These are phyloP conservation scores for Gossypium laxum DNA, from an alignment of 441 rosid species.

Conservation along the genomic window DNA sequence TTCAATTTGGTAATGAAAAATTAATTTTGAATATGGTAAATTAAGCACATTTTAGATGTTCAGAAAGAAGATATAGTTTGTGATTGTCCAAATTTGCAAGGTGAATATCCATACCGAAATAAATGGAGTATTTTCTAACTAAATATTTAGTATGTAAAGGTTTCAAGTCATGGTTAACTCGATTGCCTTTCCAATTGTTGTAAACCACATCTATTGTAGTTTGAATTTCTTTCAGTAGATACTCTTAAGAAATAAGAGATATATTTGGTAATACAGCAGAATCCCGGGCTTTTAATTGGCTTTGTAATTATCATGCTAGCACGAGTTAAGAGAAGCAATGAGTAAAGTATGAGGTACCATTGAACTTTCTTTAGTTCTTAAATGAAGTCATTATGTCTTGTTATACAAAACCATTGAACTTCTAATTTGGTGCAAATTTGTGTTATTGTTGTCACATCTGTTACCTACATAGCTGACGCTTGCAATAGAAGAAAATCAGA, in stretches of 20 bases:
- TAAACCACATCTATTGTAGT: neutral
- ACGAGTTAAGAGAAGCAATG: neutral
- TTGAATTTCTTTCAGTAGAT: neutral
- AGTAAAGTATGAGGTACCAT: neutral
- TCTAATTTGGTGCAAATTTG: neutral
- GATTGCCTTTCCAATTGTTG: neutral
- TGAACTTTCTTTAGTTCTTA: neutral
- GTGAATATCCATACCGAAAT: neutral
- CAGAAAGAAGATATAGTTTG: neutral
- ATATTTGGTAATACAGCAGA: neutral
- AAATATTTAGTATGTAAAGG: neutral
- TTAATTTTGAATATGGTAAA: neutral
- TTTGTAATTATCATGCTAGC: neutral
- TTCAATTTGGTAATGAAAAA: neutral
- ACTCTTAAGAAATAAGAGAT: neutral
- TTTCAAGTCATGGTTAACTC: neutral
- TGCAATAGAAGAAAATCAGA: neutral
- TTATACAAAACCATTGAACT: neutral
- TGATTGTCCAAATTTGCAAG: neutral
- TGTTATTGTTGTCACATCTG: neutral
- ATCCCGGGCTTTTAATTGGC: neutral
- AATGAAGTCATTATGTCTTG: neutral
- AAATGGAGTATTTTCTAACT: neutral
- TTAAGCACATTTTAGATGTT: constrained; percentile 5
- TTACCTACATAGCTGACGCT: neutral